Evolutionary conservation across 176 grass and related monocot species (phyloP).

Genomic region (Eremochloa ophiuroides): DNA sequence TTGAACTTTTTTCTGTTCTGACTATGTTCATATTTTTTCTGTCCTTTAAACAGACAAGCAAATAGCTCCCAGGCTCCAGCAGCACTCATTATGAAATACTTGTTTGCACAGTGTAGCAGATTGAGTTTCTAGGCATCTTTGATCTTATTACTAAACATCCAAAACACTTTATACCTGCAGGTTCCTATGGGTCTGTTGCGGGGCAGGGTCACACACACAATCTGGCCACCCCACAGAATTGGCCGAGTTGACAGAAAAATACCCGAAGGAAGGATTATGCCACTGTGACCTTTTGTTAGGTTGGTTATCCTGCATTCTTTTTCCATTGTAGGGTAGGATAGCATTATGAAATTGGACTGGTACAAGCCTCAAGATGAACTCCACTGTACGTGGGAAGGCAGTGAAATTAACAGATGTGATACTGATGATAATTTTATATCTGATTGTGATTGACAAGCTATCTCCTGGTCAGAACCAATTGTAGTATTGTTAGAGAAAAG

Average conservation of each 20-base stretch:
- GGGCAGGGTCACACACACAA: constrained; percentile 51
- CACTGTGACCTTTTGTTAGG: constrained; percentile 9
- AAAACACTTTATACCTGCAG: constrained; percentile 30
- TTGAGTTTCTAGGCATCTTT: background rate
- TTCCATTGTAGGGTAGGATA: background rate
- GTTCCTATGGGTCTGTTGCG: constrained; percentile 65
- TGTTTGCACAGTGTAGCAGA: background rate
- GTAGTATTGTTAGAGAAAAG: background rate
- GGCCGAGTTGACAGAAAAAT: constrained; percentile 48
- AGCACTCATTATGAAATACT: background rate
- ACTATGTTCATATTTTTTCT: background rate
- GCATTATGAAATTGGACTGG: background rate
- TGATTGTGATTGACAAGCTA: too few relatives aligned
- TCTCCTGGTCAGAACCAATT: background rate
- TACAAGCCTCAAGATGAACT: background rate
- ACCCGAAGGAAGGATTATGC: constrained; percentile 39
- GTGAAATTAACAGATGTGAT: too few relatives aligned
- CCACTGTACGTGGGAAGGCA: background rate
- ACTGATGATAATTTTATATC: background rate
- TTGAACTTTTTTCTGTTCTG: background rate
- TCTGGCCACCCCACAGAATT: constrained; percentile 72
- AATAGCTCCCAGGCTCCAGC: background rate
- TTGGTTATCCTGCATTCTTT: background rate
- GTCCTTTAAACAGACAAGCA: background rate
- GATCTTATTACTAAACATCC: background rate